Evolutionary conservation across 768 basidiomycete species (phyloP).

Genomic region (Suillus subluteus): DNA sequence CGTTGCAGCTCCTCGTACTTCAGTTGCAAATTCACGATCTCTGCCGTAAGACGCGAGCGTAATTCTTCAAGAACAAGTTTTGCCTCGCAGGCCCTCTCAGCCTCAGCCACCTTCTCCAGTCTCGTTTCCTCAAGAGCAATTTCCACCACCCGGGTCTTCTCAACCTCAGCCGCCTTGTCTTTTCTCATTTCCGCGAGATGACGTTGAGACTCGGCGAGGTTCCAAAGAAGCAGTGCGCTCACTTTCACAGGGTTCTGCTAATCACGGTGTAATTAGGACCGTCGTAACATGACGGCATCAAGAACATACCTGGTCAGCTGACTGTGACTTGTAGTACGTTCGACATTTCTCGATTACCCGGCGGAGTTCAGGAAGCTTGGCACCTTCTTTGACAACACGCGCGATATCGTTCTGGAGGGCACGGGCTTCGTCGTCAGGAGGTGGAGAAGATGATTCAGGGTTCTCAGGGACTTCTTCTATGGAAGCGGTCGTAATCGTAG

Average conservation of each 20-base stretch:
- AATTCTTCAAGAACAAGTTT: conserved; percentile 36
- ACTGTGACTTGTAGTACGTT: conserved; percentile 49
- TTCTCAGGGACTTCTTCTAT: conserved; percentile 15
- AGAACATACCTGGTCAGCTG: conserved; percentile 48
- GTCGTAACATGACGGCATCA: conserved; percentile 7
- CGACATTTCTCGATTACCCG: conserved; percentile 54
- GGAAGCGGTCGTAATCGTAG: conserved; percentile 23
- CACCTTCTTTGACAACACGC: conserved; percentile 58
- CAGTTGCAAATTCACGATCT: conserved; percentile 41
- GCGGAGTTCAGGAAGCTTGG: conserved; percentile 51
- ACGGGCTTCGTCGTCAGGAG: conserved; percentile 47
- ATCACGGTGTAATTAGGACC: background rate
- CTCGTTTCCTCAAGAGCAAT: conserved; percentile 30
- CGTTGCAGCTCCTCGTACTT: conserved; percentile 46
- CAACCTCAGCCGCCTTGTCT: conserved; percentile 31
- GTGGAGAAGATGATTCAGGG: conserved; percentile 25
- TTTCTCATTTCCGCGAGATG: conserved; percentile 30
- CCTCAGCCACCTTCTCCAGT: conserved; percentile 29
- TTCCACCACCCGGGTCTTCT: conserved; percentile 34
- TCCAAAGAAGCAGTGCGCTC: conserved; percentile 51
- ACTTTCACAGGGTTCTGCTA: conserved; percentile 58
- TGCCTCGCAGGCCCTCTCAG: conserved; percentile 34
- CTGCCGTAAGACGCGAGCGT: conserved; percentile 32
- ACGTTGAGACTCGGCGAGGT: conserved; percentile 52
- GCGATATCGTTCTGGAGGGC: conserved; percentile 58